Base-by-base conservation (phyloP, 1,284 basidiomycete genomes). In the Tylopilus orsonianus region DNA sequence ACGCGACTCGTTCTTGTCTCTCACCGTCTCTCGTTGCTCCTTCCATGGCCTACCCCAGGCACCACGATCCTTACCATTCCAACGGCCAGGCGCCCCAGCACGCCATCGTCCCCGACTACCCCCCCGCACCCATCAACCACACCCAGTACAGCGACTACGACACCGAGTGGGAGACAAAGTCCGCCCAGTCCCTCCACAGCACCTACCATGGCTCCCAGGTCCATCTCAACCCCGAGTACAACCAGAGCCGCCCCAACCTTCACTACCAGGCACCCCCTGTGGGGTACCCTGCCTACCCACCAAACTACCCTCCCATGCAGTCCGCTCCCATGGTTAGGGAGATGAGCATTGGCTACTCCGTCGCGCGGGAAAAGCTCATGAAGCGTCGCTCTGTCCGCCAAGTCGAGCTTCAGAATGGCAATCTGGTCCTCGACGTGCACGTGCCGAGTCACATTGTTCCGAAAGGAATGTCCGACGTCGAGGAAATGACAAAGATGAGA, bases 401-500 rank as follows among this genome's bases (percentile, higher is more conserved):
- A 59, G 85, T 94, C 55, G 85, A 86, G 59, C 80, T 96, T 33
- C 77, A 84, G 67, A 77, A 93, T 51, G 90, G 90, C 29, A 93
- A 93, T 67, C 72, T 93, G 39, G 85, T 93, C 26, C 78, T 93
- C 55, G 90, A 93, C 62, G 81, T 90, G 48, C 81, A 79, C 16
- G 90, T 90, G 3, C 90, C 91, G 5, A 79, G 79, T 36, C 80
- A 84, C 54, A 91, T 92, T 58, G 71, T 94, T 26, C 89, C 89
- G 3, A 75, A 78, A 37, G 77, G 75, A 42, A 79, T 79, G 65
- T 73, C 71, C 36, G 77, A 77, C 58, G 73, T 72, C 23, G 90
- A 91, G 50, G 91, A 93, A 65, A 87, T 88, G 75, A 81, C 82
- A 48, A 90, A 87, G 71, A 80, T 95, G 80, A 75, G 93, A 35